A percentile compares a stretch with the other conserved stretches of the same genome.
Evolutionary conservation across 2,329 filamentous ascomycete genomes (phyloP).

Genomic region (Colletotrichum abscissum): DNA sequence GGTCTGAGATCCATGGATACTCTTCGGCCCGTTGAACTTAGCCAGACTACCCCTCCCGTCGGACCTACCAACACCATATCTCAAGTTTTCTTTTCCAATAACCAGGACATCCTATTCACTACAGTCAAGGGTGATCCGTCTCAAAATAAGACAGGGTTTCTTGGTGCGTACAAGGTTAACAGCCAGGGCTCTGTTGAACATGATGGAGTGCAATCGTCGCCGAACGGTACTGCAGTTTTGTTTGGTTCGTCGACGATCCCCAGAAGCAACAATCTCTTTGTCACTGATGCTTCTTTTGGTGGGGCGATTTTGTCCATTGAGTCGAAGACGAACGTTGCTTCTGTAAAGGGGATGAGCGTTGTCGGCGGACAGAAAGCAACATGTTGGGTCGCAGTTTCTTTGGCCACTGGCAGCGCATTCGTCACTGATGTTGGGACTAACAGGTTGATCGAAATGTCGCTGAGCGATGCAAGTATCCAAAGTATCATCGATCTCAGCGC

Average conservation of each 20-base stretch:
- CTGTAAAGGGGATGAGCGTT: slow-evolving; percentile 49
- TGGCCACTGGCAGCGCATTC: slow-evolving; percentile 61
- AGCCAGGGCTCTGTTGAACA: slow-evolving; percentile 31
- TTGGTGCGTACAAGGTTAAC: slow-evolving; percentile 61
- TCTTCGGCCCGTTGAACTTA: slow-evolving; percentile 59
- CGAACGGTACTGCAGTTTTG: slow-evolving; percentile 65
- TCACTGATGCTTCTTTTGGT: slow-evolving; percentile 70
- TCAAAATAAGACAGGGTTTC: slow-evolving; percentile 66
- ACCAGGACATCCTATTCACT: slow-evolving; percentile 62
- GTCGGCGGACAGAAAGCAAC: slow-evolving; percentile 65
- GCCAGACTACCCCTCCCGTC: slow-evolving; percentile 67
- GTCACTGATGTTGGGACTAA: slow-evolving; percentile 67
- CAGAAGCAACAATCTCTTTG: slow-evolving; percentile 58
- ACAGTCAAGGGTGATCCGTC: slow-evolving; percentile 71
- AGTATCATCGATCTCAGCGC: slow-evolving; percentile 53
- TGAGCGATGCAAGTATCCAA: slow-evolving; percentile 59
- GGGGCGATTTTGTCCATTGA: slow-evolving; percentile 60
- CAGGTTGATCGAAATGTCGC: slow-evolving; percentile 67
- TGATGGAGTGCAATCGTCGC: slow-evolving; percentile 52
- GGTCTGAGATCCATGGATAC: slow-evolving; percentile 57
- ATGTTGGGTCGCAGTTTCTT: slow-evolving; percentile 67
- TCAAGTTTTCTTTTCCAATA: slow-evolving; percentile 68
- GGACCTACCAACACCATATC: slow-evolving; percentile 70
- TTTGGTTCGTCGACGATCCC: slow-evolving; percentile 64
- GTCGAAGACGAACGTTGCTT: slow-evolving; percentile 41